These are phyloP conservation scores for Silene vulgaris DNA, from an alignment of 179 eudicot genomes.

Conservation along the genomic window DNA sequence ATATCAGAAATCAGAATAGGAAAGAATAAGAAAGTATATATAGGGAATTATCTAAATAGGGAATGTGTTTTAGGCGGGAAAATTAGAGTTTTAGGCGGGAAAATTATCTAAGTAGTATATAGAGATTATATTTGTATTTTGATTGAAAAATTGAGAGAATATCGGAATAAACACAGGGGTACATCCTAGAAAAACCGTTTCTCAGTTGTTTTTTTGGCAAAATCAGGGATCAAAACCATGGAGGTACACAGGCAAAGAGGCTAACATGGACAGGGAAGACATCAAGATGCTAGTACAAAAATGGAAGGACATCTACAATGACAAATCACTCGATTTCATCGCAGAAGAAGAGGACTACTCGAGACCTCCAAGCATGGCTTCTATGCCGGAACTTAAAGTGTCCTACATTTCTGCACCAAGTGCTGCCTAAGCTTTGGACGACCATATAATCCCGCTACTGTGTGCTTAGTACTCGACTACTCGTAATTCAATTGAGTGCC, in stretches of 20 bases:
- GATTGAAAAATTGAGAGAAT: no score
- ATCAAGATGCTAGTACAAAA: constrained; percentile 30
- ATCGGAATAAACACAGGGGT: no score
- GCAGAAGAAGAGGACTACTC: background rate
- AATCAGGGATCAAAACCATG: constrained; percentile 39
- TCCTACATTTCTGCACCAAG: constrained; percentile 12
- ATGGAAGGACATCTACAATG: constrained; percentile 31
- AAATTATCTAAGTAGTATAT: no score
- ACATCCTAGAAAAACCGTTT: no score
- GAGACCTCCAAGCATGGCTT: background rate
- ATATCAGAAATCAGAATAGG: no score
- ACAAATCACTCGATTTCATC: constrained; percentile 25
- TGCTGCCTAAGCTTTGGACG: constrained; percentile 8
- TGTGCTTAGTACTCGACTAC: background rate
- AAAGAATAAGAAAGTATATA: no score
- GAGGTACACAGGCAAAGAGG: constrained; percentile 41
- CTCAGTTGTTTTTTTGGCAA: no score
- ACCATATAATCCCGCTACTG: background rate
- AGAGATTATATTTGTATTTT: no score
- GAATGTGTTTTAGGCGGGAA: no score
- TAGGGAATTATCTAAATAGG: no score
- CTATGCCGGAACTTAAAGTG: background rate
- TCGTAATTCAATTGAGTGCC: no score
- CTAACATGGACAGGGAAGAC: constrained; percentile 34
- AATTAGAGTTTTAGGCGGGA: no score